Base-by-base conservation (phyloP, 169 alveolate genomes). In the Plasmodium vinckei region DNA sequence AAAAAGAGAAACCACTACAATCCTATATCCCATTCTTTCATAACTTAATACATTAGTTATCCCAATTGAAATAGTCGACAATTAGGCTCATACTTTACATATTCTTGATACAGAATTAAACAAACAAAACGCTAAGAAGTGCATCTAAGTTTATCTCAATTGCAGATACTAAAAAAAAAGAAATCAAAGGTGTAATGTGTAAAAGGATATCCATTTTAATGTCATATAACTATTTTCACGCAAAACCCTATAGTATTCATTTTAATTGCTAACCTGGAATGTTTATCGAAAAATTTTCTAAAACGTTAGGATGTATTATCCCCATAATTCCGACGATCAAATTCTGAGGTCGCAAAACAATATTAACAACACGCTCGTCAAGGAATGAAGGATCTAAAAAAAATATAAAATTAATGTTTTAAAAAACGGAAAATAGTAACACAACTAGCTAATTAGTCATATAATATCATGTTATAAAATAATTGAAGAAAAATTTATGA, bases 301-400 rank as follows among this genome's bases (percentile, higher is more conserved):
- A 79, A 59, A 98, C 99, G 56, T 95, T 94, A 1, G 99, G 99
- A 91, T 98, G 99, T 46, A 98, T 84, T 53, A 98, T 95, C 15
- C 99, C 99, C 90, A 97, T 71, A 46, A 93, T 87, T 57, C 99
- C 99, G 57, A 97, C 91, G 39, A 60, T 71, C 63, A 94, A 54
- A 44, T 65, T 65, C 44, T 64, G 79, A 10, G 89, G 89, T 15
- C 5, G 53, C 65, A 79, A 65, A 39, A 79, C 71, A 6, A 79
- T 79, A 42, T 79, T 79, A 39, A 79, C 89, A 51, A 79, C 73
- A 33, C 72, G 49, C 57, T 87, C 94, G 53, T 33, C 53, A 21
- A 73, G 56, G 53, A 57, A 86, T 13, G 87, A 86, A 42, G 79
- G 57, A 68, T 79, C 89, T 79, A n/a, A 64, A 64, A 21, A 79